Base-by-base conservation (phyloP, 495 filamentous ascomycete species). In the Xeromyces bisporus region DNA sequence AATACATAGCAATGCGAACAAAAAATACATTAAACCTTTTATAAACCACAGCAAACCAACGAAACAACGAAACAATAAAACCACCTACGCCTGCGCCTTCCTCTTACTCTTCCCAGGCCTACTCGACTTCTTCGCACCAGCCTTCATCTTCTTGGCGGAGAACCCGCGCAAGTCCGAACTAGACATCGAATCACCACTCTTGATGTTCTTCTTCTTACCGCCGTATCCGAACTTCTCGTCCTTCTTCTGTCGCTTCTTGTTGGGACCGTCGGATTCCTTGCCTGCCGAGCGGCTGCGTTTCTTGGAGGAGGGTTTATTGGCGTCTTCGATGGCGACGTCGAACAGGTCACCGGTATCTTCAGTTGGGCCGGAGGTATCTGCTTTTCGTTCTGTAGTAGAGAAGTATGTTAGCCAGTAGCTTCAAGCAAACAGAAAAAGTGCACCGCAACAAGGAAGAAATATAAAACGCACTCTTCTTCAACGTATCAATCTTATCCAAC, bases 151-250 rank as follows among this genome's bases (percentile, higher is more conserved):
- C 68, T 74, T 83, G 13, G 51, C 62, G 26, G 71, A 84, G 61
- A 86, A 94, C 4, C 65, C 67, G 38, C 70, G 69, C 47, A 91
- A 43, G 57, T 96, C 91, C 33, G 67, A 74, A 29, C 69, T 81
- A 32, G 75, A 83, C 18, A 59, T 48, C 26, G 84, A 82, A 57
- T 93, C 86, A 32, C 79, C 78, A 36, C 82, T 91, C 69, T 97
- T 97, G 23, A 65, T 50, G 51, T 77, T 69, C 30, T 76, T 64
- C 70, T 94, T 96, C 71, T 91, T 93, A 35, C 89, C 89, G 34
- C 89, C 89, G 52, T 81, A 89, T 15, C 89, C 89, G 50, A 74
- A 94, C 58, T 91, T 92, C 37, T 74, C 62, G 53, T 97, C 75
- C 58, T 84, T 89, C 73, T 93, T 92, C 48, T 79, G 73, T 27